These are phyloP conservation scores for Pleomassaria siparia DNA, from an alignment of 2,329 filamentous ascomycete species.

Conservation along the genomic window DNA sequence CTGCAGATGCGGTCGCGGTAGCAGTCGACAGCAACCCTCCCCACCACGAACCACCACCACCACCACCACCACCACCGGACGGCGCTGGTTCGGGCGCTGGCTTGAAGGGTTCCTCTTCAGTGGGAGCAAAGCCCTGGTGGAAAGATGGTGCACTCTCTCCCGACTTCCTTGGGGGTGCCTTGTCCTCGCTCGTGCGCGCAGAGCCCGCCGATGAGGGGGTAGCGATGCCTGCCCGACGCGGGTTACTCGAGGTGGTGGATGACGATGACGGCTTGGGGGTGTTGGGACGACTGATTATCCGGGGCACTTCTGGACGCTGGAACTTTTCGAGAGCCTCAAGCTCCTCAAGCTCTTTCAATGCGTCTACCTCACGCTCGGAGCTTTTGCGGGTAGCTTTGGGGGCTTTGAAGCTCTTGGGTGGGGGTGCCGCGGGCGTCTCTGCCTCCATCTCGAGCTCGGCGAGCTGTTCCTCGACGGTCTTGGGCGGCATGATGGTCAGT, in stretches of 20 bases:
- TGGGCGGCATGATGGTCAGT: constrained; percentile 34
- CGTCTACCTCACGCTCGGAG: constrained; percentile 61
- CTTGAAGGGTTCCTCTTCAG: constrained; percentile 47
- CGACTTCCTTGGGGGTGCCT: constrained; percentile 65
- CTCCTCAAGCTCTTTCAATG: constrained; percentile 84
- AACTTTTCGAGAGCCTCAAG: constrained; percentile 55
- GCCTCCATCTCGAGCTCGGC: constrained; percentile 43
- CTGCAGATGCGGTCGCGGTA: constrained; percentile 75
- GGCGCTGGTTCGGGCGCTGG: constrained; percentile 52
- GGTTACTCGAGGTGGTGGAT: constrained; percentile 44
- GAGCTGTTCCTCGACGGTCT: constrained; percentile 52
- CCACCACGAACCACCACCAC: constrained; percentile 62
- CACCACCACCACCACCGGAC: no score
- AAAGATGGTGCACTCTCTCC: constrained; percentile 73
- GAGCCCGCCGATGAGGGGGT: constrained; percentile 45
- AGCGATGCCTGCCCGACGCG: constrained; percentile 32
- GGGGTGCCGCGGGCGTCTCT: constrained; percentile 34
- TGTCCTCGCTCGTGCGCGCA: constrained; percentile 62
- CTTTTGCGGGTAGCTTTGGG: constrained; percentile 48
- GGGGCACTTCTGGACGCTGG: constrained; percentile 62
- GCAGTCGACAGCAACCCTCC: constrained; percentile 82
- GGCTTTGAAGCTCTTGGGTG: constrained; percentile 44
- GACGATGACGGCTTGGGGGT: constrained; percentile 70
- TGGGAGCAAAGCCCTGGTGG: constrained; percentile 71
- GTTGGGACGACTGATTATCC: constrained; percentile 66